Evolutionary conservation across 2,329 filamentous ascomycete genomes (phyloP).

Genomic region (Orbilia ellipsospora): DNA sequence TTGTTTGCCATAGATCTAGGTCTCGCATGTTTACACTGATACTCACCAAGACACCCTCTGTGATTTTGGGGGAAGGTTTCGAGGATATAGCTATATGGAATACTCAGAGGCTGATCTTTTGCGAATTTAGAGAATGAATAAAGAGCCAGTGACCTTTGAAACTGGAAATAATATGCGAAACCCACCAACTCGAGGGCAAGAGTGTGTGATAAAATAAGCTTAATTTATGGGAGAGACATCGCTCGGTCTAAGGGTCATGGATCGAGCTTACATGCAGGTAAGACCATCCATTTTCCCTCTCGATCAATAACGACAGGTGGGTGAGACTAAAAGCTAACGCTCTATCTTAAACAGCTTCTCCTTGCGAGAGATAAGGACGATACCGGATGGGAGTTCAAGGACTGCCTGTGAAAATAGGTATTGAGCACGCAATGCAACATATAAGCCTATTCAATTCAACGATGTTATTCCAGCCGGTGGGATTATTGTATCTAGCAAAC

Average conservation of each 20-base stretch:
- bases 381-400: no score
- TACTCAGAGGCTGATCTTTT: no score
- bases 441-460: background rate
- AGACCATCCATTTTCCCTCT: background rate
- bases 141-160: background rate
- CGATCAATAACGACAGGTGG: background rate
- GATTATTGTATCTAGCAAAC: no score
- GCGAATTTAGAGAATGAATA: no score
- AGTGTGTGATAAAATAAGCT: conserved; percentile 28
- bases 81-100: no score
- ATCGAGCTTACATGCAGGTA: background rate
- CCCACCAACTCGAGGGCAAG: background rate
- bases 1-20: no score
- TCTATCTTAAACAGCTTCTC: background rate
- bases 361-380: conserved; percentile 8
- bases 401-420: no score
- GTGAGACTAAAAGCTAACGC: background rate
- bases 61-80: no score
- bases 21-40: no score
- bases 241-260: background rate
- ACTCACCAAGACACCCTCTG: no score
- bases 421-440: no score
- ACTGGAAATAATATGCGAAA: background rate
- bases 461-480: conserved; percentile 11
- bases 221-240: conserved; percentile 15